phyloP scores from a whole-genome alignment of 805 yeast genomes.

The Pichia rugopelliculosa region DNA sequence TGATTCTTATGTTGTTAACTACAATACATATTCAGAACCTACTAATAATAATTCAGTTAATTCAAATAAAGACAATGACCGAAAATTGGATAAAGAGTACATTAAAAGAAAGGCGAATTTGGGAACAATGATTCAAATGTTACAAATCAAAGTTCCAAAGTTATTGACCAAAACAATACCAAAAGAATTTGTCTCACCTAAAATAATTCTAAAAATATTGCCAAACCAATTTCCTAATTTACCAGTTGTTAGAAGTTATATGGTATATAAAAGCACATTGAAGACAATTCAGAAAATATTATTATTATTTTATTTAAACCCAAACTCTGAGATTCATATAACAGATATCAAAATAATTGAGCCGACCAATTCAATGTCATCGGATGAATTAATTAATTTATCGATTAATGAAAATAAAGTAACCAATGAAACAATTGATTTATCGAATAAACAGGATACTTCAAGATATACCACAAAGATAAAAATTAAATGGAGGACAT shows the following conservation, averaged over 20 bases:
- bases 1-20: neutral
- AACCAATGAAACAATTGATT: constrained; percentile 6
- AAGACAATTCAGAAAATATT: constrained; percentile 49
- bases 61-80: neutral
- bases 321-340: constrained; percentile 47
- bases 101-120: constrained; percentile 41
- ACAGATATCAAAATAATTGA: constrained; percentile 31
- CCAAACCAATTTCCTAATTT: constrained; percentile 48
- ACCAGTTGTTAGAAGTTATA: constrained; percentile 50
- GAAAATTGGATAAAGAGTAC: constrained; percentile 4
- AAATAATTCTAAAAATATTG: constrained; percentile 45
- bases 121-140: constrained; percentile 44
- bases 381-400: constrained; percentile 23
- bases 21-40: neutral
- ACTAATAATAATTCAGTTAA: neutral
- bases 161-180: constrained; percentile 41
- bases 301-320: constrained; percentile 49
- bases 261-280: constrained; percentile 48
- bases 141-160: constrained; percentile 43
- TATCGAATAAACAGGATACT: constrained; percentile 14
- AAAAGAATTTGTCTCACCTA: constrained; percentile 34
- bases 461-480: constrained; percentile 41
- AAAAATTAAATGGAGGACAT: constrained; percentile 50
- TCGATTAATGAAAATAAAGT: constrained; percentile 19
- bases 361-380: constrained; percentile 20